A percentile compares a stretch with the other conserved stretches of the same genome.
phyloP scores from a whole-genome alignment of 108 stramenopile species.

The Pelagomonas calceolata region DNA sequence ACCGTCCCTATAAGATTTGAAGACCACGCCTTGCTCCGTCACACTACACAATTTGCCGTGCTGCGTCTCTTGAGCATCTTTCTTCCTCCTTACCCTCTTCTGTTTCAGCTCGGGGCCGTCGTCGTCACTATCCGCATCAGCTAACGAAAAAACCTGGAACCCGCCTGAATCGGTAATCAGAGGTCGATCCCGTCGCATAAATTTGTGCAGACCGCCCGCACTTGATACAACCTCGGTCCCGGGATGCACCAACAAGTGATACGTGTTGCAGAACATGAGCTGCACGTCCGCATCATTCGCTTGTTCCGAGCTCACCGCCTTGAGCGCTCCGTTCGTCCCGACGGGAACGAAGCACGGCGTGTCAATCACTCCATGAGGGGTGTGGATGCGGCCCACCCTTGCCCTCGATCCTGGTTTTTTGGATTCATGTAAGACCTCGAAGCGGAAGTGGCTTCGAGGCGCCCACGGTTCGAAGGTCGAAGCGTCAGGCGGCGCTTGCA shows the following conservation, averaged over 20 bases:
- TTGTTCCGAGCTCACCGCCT: constrained; percentile 20
- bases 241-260: constrained; percentile 80
- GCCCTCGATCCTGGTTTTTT: constrained; percentile 49
- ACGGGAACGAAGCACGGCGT: constrained; percentile 82
- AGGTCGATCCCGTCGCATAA: constrained; percentile 47
- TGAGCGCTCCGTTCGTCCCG: constrained; percentile 78
- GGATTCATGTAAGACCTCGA: constrained; percentile 69
- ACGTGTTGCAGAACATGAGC: constrained; percentile 81
- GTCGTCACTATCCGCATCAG: neutral
- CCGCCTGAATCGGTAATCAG: constrained; percentile 83
- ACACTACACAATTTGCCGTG: constrained; percentile 49
- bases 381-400: constrained; percentile 59
- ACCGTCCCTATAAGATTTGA: constrained; percentile 79
- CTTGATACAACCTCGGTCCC: constrained; percentile 63
- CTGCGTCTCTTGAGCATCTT: neutral
- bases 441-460: constrained; percentile 56
- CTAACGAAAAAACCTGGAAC: constrained; percentile 58
- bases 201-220: constrained; percentile 83
- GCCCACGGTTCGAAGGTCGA: constrained; percentile 38
- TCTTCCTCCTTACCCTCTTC: neutral
- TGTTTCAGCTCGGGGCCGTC: constrained; percentile 4
- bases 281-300: constrained; percentile 63
- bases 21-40: constrained; percentile 71
- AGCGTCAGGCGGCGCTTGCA: constrained; percentile 1
- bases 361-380: constrained; percentile 48